Percentiles rank a stretch among this genome's conserved stretches.
phyloP scores from a whole-genome alignment of 768 basidiomycete species.

The Boletus bicolor region DNA sequence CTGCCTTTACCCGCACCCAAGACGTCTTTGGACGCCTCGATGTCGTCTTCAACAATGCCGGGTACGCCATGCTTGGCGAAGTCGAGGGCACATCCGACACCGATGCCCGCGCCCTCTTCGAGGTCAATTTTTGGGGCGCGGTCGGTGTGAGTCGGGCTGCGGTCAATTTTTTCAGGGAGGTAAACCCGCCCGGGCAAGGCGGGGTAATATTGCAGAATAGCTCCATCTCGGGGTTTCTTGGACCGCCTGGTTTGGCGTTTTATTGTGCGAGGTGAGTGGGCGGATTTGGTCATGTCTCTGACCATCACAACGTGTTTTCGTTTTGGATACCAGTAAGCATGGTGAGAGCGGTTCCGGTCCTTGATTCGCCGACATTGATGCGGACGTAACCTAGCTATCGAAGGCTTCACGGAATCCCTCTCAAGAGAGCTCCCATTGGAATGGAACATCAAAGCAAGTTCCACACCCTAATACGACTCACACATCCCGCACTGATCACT shows the following conservation, averaged over 20 bases:
- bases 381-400: slow-evolving; percentile 1
- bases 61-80: slow-evolving; percentile 27
- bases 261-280: slow-evolving; percentile 12
- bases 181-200: slow-evolving; percentile 22
- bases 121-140: slow-evolving; percentile 27
- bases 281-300: background rate
- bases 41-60: slow-evolving; percentile 45
- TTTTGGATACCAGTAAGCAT: slow-evolving; percentile 6
- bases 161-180: slow-evolving; percentile 33
- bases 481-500: background rate
- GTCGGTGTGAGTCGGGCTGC: slow-evolving; percentile 23
- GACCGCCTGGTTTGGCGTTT: slow-evolving; percentile 5
- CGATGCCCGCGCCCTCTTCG: slow-evolving; percentile 33
- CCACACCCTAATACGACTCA: too few relatives aligned
- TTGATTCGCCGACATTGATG: background rate
- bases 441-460: slow-evolving; percentile 20
- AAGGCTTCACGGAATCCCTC: slow-evolving; percentile 9
- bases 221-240: slow-evolving; percentile 3
- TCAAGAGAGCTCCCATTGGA: slow-evolving; percentile 8
- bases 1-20: slow-evolving; percentile 33
- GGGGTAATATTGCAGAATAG: slow-evolving; percentile 15
- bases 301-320: background rate
- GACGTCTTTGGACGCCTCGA: slow-evolving; percentile 39
- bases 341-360: background rate
- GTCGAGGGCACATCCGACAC: slow-evolving; percentile 33